These are phyloP conservation scores for Pestalotiopsis fici DNA, from an alignment of 2,329 filamentous ascomycete species.

Conservation along the genomic window DNA sequence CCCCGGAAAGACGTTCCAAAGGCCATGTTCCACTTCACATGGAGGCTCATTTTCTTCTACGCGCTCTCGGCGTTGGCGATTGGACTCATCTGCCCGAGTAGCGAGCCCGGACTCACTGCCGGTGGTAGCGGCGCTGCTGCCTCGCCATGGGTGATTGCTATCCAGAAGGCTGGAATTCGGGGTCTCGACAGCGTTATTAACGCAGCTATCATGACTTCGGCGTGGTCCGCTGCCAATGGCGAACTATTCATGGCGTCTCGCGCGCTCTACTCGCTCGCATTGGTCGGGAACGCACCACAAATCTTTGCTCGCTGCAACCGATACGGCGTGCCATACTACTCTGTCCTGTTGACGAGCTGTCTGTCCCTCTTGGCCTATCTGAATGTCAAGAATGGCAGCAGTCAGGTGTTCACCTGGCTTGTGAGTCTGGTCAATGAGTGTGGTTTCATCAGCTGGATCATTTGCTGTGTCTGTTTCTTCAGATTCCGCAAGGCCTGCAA, in stretches of 20 bases:
- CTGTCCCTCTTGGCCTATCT: conserved; percentile 65
- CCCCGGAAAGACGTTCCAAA: conserved; percentile 6
- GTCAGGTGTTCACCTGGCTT: conserved; percentile 63
- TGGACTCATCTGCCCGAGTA: conserved; percentile 33
- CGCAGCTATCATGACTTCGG: conserved; percentile 34
- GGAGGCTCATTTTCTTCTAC: conserved; percentile 36
- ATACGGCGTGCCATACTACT: conserved; percentile 37
- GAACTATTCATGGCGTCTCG: conserved; percentile 46
- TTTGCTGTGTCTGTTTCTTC: conserved; percentile 55
- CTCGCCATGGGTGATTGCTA: conserved; percentile 53
- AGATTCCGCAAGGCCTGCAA: conserved; percentile 54
- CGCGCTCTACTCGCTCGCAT: conserved; percentile 47
- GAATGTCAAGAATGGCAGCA: conserved; percentile 57
- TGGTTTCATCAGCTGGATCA: conserved; percentile 54
- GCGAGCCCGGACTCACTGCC: conserved; percentile 29
- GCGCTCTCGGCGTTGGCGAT: conserved; percentile 36
- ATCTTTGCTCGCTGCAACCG: conserved; percentile 46
- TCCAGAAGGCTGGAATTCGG: conserved; percentile 39
- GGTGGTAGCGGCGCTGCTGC: conserved; percentile 32
- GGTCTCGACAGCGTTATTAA: conserved; percentile 35
- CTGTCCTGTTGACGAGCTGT: conserved; percentile 46
- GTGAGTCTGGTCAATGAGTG: conserved; percentile 53
- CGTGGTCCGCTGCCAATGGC: conserved; percentile 40
- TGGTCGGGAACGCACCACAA: conserved; percentile 46
- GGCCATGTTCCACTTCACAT: conserved; percentile 31